A percentile compares a stretch with the other conserved stretches of the same genome.
Evolutionary conservation across 1,284 basidiomycete genomes (phyloP).

Genomic region (Ceratobasidium sp.): DNA sequence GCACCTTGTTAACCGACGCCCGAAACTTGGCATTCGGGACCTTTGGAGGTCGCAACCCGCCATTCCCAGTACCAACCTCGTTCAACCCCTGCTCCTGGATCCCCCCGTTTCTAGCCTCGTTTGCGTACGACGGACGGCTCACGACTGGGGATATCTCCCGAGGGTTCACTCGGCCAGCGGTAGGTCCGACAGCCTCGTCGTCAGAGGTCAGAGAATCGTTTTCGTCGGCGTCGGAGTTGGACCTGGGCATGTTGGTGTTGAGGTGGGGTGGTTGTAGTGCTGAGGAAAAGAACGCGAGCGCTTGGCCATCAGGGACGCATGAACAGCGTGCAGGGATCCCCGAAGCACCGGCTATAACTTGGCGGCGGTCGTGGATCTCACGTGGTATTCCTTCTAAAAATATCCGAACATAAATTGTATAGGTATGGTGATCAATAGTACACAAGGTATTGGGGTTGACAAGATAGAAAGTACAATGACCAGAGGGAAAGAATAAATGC

Average conservation of each 20-base stretch:
- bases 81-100: neutral
- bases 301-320: conserved; percentile 4
- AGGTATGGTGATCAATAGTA: neutral
- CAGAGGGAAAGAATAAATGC: neutral
- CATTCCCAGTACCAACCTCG: neutral
- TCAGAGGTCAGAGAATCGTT: conserved; percentile 44
- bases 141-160: neutral
- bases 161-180: conserved; percentile 18
- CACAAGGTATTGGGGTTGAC: neutral
- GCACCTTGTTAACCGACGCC: conserved; percentile 35
- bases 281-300: neutral
- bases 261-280: neutral
- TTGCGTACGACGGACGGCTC: neutral
- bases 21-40: conserved; percentile 22
- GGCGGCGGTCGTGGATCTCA: neutral
- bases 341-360: neutral
- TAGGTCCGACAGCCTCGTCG: conserved; percentile 40
- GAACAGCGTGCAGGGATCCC: conserved; percentile 26
- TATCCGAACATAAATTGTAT: neutral
- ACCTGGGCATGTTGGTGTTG: conserved; percentile 40
- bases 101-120: neutral
- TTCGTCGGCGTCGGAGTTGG: conserved; percentile 45
- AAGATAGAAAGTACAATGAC: conserved; percentile 5
- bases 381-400: neutral
- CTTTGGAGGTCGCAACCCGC: conserved; percentile 7